Percentiles rank a stretch among this genome's conserved stretches.
Conservation (phyloP, 257 asterid genomes). For the Asclepias syriaca region DNA sequence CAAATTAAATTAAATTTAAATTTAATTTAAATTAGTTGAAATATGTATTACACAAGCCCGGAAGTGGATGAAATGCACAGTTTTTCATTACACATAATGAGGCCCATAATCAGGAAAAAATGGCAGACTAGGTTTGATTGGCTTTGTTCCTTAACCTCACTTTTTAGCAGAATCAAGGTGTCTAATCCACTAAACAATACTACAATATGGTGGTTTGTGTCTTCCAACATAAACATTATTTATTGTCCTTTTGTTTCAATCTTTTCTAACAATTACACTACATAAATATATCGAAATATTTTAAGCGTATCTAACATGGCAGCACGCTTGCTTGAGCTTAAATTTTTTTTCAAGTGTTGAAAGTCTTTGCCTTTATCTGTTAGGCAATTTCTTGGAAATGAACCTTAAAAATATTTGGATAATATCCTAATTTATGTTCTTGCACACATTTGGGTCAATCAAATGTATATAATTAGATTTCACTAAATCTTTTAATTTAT, state of each 20-base stretch:
- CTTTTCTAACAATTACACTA: background rate
- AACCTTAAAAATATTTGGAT: background rate
- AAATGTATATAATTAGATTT: too few species aligned
- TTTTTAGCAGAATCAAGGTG: slow-evolving; percentile 21
- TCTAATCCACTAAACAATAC: slow-evolving; percentile 8
- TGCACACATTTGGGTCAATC: too few species aligned
- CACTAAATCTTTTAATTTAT: background rate
- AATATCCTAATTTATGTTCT: background rate
- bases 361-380: background rate
- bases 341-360: slow-evolving; percentile 2
- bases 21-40: too few species aligned
- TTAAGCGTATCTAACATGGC: slow-evolving; percentile 21
- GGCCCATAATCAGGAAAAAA: slow-evolving; percentile 29
- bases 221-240: background rate
- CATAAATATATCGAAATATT: background rate
- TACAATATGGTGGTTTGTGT: slow-evolving; percentile 5
- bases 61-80: slow-evolving; percentile 14
- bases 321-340: slow-evolving; percentile 10
- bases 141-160: background rate
- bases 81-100: slow-evolving; percentile 21
- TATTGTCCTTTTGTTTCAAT: slow-evolving; percentile 1
- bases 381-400: slow-evolving; percentile 14
- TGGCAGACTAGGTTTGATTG: background rate
- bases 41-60: too few species aligned
- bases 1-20: too few species aligned